These are phyloP conservation scores for Phyllosticta citribraziliensis DNA, from an alignment of 2,329 filamentous ascomycete species.

Conservation along the genomic window DNA sequence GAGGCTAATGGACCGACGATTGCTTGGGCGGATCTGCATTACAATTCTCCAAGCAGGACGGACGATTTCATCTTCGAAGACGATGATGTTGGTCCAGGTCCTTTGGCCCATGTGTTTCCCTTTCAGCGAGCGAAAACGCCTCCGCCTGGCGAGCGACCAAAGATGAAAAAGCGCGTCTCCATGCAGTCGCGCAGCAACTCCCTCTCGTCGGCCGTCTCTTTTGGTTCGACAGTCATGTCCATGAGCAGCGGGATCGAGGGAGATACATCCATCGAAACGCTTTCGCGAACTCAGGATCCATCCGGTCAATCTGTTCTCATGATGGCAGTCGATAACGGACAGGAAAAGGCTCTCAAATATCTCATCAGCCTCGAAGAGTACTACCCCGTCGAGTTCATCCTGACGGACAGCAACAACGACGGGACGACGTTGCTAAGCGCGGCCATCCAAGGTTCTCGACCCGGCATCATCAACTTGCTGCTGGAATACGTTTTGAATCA, in stretches of 20 bases:
- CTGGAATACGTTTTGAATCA: constrained; percentile 57
- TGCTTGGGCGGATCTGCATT: constrained; percentile 4
- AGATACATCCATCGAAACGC: constrained; percentile 71
- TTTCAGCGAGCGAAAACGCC: constrained; percentile 58
- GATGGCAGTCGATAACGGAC: constrained; percentile 49
- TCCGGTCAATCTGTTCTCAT: constrained; percentile 69
- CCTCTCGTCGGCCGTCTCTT: constrained; percentile 73
- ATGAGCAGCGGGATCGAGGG: constrained; percentile 66
- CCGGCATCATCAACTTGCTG: constrained; percentile 63
- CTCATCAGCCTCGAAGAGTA: constrained; percentile 67
- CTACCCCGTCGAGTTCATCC: constrained; percentile 59
- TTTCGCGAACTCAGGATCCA: constrained; percentile 60
- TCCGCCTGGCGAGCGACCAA: constrained; percentile 39
- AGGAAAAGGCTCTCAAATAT: constrained; percentile 65
- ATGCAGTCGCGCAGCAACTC: constrained; percentile 87
- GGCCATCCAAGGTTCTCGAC: constrained; percentile 75
- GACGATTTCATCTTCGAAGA: background rate
- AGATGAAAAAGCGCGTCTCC: constrained; percentile 65
- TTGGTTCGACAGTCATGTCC: constrained; percentile 73
- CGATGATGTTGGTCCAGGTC: constrained; percentile 20
- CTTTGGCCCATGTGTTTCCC: constrained; percentile 77
- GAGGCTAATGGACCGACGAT: constrained; percentile 23
- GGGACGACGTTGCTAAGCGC: constrained; percentile 83
- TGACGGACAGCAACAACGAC: constrained; percentile 81
- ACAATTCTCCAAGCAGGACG: background rate